These are phyloP conservation scores for Physcia stellaris DNA, from an alignment of 495 filamentous ascomycete species.

Conservation along the genomic window DNA sequence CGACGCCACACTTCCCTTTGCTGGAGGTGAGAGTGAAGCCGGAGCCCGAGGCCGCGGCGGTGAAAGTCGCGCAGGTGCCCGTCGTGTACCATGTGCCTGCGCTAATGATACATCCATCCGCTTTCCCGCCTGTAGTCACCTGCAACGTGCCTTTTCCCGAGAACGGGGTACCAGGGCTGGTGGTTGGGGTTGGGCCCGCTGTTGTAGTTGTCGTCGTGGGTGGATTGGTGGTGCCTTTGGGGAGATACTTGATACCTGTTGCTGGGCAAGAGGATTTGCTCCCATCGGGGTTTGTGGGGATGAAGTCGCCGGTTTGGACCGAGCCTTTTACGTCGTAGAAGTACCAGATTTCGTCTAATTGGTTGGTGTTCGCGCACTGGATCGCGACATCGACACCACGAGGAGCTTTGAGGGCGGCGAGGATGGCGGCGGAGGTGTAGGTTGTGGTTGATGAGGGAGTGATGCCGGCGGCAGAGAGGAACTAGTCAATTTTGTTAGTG, in stretches of 20 bases:
- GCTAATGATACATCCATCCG: slow-evolving; percentile 57
- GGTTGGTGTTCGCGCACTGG: slow-evolving; percentile 41
- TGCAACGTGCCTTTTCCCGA: slow-evolving; percentile 45
- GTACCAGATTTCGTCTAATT: slow-evolving; percentile 75
- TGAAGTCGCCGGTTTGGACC: slow-evolving; percentile 62
- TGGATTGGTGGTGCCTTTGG: slow-evolving; percentile 33
- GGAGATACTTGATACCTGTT: slow-evolving; percentile 50
- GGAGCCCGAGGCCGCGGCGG: slow-evolving; percentile 33
- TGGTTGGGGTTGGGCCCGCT: slow-evolving; percentile 22
- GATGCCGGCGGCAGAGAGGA: slow-evolving; percentile 34
- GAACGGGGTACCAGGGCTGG: slow-evolving; percentile 32
- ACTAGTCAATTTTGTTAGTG: slow-evolving; percentile 16
- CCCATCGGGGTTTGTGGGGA: slow-evolving; percentile 49
- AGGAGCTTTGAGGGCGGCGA: slow-evolving; percentile 44
- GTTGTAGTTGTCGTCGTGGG: slow-evolving; percentile 25
- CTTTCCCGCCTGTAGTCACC: slow-evolving; percentile 34
- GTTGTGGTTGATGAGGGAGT: slow-evolving; percentile 28
- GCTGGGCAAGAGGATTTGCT: slow-evolving; percentile 47
- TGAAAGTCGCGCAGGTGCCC: slow-evolving; percentile 60
- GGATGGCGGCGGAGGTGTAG: slow-evolving; percentile 51
- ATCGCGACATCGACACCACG: slow-evolving; percentile 57
- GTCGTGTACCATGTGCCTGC: slow-evolving; percentile 53
- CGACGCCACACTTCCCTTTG: slow-evolving; percentile 42
- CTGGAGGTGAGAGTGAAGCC: slow-evolving; percentile 48
- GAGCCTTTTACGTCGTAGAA: slow-evolving; percentile 68